A percentile compares a stretch with the other conserved stretches of the same genome.
These are phyloP conservation scores for Tremella mesenterica DNA, from an alignment of 768 basidiomycete species.

Conservation along the genomic window DNA sequence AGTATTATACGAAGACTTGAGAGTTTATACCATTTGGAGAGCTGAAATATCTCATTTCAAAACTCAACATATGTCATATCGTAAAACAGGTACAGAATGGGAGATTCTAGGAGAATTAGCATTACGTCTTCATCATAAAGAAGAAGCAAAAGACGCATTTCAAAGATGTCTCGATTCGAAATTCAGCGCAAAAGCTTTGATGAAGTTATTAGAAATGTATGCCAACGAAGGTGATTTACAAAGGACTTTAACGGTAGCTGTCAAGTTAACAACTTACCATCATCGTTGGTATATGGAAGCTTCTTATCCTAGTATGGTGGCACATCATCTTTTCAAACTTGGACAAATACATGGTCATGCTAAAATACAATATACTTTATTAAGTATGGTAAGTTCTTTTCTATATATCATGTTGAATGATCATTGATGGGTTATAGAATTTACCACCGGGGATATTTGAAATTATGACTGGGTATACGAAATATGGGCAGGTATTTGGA, in stretches of 20 bases:
- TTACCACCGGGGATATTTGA: conserved; percentile 80
- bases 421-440: conserved; percentile 28
- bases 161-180: conserved; percentile 83
- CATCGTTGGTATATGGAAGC: conserved; percentile 49
- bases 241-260: conserved; percentile 79
- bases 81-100: conserved; percentile 95
- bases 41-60: conserved; percentile 99
- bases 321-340: conserved; percentile 83
- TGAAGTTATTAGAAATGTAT: conserved; percentile 87
- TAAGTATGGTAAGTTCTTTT: conserved; percentile 64
- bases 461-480: conserved; percentile 85
- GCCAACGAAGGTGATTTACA: conserved; percentile 94
- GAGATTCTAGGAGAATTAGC: conserved; percentile 95
- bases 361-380: conserved; percentile 83
- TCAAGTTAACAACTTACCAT: conserved; percentile 86
- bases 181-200: conserved; percentile 88
- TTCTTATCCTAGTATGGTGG: conserved; percentile 79
- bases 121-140: conserved; percentile 86
- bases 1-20: conserved; percentile 96
- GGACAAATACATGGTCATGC: conserved; percentile 86
- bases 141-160: conserved; percentile 96
- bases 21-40: conserved; percentile 98
- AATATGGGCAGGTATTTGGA: conserved; percentile 78
- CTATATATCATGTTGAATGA: background rate
- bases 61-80: conserved; percentile 93